phyloP scores from a whole-genome alignment of 2,329 filamentous ascomycete genomes.

The Fusarium incarnatum region DNA sequence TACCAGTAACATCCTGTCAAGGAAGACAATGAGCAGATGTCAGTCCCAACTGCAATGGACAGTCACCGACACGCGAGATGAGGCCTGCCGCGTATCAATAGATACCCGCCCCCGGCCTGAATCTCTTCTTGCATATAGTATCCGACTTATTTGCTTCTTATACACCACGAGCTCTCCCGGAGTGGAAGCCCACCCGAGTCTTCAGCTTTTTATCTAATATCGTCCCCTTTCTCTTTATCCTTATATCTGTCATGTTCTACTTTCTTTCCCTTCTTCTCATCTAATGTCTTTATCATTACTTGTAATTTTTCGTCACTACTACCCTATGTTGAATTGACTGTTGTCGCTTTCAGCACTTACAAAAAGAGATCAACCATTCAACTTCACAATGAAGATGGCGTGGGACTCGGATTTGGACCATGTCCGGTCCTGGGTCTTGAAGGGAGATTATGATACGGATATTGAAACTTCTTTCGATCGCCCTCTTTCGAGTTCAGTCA shows the following conservation, averaged over 20 bases:
- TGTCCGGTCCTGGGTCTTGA: conserved; percentile 47
- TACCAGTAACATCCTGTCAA: conserved; percentile 26
- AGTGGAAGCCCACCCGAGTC: conserved; percentile 36
- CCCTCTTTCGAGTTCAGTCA: conserved; percentile 41
- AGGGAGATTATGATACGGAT: conserved; percentile 35
- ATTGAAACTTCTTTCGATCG: conserved; percentile 37
- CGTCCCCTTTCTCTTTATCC: conserved; percentile 28
- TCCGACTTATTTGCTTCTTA: conserved; percentile 43
- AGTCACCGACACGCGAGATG: conserved; percentile 40
- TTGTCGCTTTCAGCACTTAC: conserved; percentile 8
- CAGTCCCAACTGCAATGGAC: conserved; percentile 29
- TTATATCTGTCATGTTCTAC: conserved; percentile 22
- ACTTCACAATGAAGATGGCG: conserved; percentile 43
- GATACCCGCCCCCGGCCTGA: conserved; percentile 43
- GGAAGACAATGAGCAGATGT: conserved; percentile 31
- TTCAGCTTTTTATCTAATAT: conserved; percentile 39
- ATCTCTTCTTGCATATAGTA: conserved; percentile 35
- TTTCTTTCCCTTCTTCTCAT: conserved; percentile 11
- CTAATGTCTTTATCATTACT: neutral
- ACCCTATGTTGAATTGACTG: neutral
- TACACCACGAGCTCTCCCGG: conserved; percentile 38
- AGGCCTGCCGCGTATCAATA: conserved; percentile 45
- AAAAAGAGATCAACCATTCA: neutral
- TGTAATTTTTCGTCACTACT: neutral
- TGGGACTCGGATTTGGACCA: conserved; percentile 47